These are phyloP conservation scores for Mortierella sp. DNA, from an alignment of 371 early-diverging fungal species.

Conservation along the genomic window DNA sequence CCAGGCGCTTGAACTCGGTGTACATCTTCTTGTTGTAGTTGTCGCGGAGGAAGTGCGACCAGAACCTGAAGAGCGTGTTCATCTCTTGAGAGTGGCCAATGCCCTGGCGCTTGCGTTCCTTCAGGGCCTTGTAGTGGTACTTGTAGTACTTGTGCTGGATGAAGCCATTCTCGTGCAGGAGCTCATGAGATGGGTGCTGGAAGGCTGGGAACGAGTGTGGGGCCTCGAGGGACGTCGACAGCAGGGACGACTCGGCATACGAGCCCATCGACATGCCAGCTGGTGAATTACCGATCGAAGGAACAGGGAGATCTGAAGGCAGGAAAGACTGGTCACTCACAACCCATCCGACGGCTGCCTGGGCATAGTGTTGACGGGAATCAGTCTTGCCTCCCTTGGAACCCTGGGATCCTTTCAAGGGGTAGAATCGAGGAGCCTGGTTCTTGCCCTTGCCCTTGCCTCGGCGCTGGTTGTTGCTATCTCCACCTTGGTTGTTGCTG, in stretches of 20 bases:
- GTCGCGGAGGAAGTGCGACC: constrained; percentile 97
- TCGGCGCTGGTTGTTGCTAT: constrained; percentile 20
- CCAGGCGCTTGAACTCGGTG: constrained; percentile 90
- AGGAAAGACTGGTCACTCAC: constrained; percentile 64
- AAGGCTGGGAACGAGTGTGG: constrained; percentile 86
- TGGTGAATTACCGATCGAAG: constrained; percentile 43
- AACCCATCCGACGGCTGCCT: constrained; percentile 93
- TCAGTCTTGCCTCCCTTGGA: constrained; percentile 64
- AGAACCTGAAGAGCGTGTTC: constrained; percentile 98
- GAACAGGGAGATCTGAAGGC: constrained; percentile 47
- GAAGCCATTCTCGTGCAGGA: constrained; percentile 95
- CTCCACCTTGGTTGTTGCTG: constrained; percentile 1
- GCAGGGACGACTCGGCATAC: constrained; percentile 40
- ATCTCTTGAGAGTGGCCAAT: constrained; percentile 96
- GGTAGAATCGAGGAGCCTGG: constrained; percentile 73
- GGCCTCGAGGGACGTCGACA: constrained; percentile 66
- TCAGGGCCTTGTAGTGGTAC: constrained; percentile 94
- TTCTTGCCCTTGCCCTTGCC: constrained; percentile 58
- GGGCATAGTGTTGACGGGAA: constrained; percentile 76
- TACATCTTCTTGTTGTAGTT: constrained; percentile 95
- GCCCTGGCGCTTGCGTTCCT: constrained; percentile 93
- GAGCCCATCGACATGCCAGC: constrained; percentile 52
- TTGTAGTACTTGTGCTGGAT: constrained; percentile 96
- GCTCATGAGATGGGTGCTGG: constrained; percentile 96
- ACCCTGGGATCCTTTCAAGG: constrained; percentile 69